A percentile compares a stretch with the other conserved stretches of the same genome.
These are phyloP conservation scores for Beta corolliflora DNA, from an alignment of 179 eudicot species.

Conservation along the genomic window DNA sequence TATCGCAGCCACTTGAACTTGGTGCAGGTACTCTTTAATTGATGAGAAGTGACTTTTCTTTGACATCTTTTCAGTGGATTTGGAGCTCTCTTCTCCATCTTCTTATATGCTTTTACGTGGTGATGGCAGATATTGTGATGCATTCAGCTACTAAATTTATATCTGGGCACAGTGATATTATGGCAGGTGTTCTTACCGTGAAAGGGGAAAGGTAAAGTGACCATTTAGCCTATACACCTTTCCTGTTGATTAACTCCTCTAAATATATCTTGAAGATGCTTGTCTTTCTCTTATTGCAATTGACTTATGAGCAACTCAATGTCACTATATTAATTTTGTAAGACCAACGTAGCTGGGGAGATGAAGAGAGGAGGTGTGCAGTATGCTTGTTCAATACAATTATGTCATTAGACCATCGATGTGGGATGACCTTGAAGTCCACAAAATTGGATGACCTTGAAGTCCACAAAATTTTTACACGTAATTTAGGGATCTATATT, in stretches of 20 bases:
- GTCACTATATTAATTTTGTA: not conserved
- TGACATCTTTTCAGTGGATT: not conserved
- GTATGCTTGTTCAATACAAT: not conserved
- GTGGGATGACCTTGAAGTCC: no score
- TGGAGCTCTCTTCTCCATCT: slow-evolving; percentile 3
- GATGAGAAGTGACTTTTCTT: not conserved
- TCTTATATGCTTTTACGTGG: slow-evolving; percentile 3
- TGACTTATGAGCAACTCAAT: not conserved
- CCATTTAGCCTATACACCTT: not conserved
- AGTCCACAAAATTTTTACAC: not conserved
- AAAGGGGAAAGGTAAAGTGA: slow-evolving; percentile 82
- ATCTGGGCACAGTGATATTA: slow-evolving; percentile 95
- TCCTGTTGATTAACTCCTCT: not conserved
- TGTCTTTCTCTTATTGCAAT: not conserved
- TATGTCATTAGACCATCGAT: not conserved
- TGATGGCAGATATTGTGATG: slow-evolving; percentile 87
- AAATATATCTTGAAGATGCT: not conserved
- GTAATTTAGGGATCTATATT: no score
- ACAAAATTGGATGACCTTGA: not conserved
- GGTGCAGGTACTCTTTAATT: slow-evolving; percentile 71
- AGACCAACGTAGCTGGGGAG: not conserved
- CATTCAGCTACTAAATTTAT: slow-evolving; percentile 96
- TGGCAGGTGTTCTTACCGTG: slow-evolving; percentile 94
- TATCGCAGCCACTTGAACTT: slow-evolving; percentile 86
- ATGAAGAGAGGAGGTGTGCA: not conserved